These are phyloP conservation scores for Vitis cinerea DNA, from an alignment of 164 flowering plant genomes.

Conservation along the genomic window DNA sequence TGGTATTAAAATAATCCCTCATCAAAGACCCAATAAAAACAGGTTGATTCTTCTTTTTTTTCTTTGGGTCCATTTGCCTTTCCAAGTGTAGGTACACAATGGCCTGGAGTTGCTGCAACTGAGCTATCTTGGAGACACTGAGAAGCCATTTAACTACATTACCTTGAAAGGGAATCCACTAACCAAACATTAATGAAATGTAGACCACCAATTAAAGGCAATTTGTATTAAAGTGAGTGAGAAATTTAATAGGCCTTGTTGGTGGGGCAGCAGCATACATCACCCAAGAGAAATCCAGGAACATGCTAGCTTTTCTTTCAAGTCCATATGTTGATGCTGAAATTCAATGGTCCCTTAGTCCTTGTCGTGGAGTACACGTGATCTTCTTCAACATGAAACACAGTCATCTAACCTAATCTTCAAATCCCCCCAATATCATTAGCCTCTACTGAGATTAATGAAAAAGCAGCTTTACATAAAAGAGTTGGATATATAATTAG, in stretches of 20 bases:
- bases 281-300: constrained; percentile 9
- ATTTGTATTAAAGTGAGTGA: neutral
- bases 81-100: constrained; percentile 6
- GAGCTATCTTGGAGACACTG: neutral
- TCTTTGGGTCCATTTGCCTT: constrained; percentile 10
- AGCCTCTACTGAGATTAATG: too few species aligned
- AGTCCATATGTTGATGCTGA: constrained; percentile 11
- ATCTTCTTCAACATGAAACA: constrained; percentile 2
- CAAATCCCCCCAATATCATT: neutral
- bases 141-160: constrained; percentile 14
- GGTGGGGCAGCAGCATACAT: constrained; percentile 17
- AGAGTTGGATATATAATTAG: neutral
- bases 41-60: constrained; percentile 5
- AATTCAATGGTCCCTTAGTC: constrained; percentile 4
- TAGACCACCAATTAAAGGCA: constrained; percentile 28
- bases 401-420: constrained; percentile 10
- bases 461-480: neutral
- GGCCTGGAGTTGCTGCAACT: constrained; percentile 1
- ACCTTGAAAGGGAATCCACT: constrained; percentile 27
- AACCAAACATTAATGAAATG: constrained; percentile 26
- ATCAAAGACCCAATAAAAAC: constrained; percentile 3
- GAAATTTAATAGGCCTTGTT: neutral
- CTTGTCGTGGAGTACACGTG: constrained; percentile 28
- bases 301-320: constrained; percentile 7
- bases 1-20: neutral